Base-by-base conservation (phyloP, 2,329 filamentous ascomycete genomes). In the Dothistroma pini region DNA sequence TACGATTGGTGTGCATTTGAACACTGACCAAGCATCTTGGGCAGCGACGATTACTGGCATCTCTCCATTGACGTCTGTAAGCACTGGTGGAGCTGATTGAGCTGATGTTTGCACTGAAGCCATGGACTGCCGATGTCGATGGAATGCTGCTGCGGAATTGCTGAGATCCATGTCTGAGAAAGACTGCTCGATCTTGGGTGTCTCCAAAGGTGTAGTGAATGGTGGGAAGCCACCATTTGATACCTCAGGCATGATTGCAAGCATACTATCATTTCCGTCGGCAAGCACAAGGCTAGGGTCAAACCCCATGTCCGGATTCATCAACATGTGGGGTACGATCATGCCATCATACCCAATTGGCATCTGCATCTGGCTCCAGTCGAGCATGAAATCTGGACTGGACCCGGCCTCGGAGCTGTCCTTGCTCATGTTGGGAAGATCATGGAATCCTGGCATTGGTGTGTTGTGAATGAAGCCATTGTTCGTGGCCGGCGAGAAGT, bases 21-120 rank as follows among this genome's bases (percentile, higher is more conserved):
- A 83, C 7, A 78, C 79, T 4, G 78, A 79, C 81, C 81, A 83
- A 8, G 77, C 77, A 60, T 83, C 80, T 59, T 81, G 80, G 31
- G 80, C 80, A 21, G 78, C 76, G 48, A 81, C 73, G 52, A 82
- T 79, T 6, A 79, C 78, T 49, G 77, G 77, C 48, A 80, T 75
- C 60, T 82, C 80, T 5, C 58, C 60, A 31, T 62, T 62, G 1
- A 56, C 50, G 29, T 69, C 66, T 21, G n/a, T 29, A 10, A 11
- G 51, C 11, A 29, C 29, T 9, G 74, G 71, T 11, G 56, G 54
- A 35, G 60, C 57, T 7, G 64, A 63, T 29, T 54, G 56, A 8
- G 60, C 47, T 16, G 65, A 67, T n/a, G 51, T 34, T 2, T 59
- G 62, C 34, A 61, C 56, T 19, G 63, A 65, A 21, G 58, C 57